Conservation (phyloP, 257 asterid genomes). For the Voacanga thouarsii region DNA sequence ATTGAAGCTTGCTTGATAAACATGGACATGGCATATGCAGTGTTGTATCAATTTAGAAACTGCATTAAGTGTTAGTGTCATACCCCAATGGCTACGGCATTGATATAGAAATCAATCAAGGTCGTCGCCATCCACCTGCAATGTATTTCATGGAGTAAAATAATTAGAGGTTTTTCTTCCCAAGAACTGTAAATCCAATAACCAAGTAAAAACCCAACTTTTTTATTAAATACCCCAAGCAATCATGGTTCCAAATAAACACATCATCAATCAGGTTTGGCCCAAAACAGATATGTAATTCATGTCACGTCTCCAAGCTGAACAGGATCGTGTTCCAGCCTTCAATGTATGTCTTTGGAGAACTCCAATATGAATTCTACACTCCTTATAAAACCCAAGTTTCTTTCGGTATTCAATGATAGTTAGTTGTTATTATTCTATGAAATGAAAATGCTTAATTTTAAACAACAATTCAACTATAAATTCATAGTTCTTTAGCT, state of each 20-base stretch:
- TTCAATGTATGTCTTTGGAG: background rate
- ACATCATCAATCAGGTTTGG: too few species aligned
- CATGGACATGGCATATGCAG: background rate
- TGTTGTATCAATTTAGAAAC: background rate
- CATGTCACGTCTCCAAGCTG: too few species aligned
- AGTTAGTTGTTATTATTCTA: too few species aligned
- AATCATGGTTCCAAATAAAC: too few species aligned
- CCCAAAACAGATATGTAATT: too few species aligned
- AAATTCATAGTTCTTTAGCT: too few species aligned
- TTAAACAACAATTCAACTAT: too few species aligned
- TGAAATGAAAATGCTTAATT: too few species aligned
- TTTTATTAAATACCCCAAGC: background rate
- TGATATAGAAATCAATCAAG: constrained; percentile 66
- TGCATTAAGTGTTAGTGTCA: constrained; percentile 15
- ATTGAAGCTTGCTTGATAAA: background rate
- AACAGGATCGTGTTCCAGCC: too few species aligned
- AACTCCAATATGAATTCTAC: background rate
- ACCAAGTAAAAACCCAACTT: background rate
- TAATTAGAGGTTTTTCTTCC: background rate
- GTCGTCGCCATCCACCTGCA: constrained; percentile 87
- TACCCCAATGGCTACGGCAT: constrained; percentile 57
- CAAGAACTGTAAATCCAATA: background rate
- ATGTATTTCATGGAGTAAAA: constrained; percentile 1
- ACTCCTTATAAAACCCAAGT: too few species aligned
- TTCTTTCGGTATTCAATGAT: too few species aligned